Percentiles rank a stretch among this genome's conserved stretches.
Evolutionary conservation across 2,329 filamentous ascomycete species (phyloP).

Genomic region (Sporothrix luriei): DNA sequence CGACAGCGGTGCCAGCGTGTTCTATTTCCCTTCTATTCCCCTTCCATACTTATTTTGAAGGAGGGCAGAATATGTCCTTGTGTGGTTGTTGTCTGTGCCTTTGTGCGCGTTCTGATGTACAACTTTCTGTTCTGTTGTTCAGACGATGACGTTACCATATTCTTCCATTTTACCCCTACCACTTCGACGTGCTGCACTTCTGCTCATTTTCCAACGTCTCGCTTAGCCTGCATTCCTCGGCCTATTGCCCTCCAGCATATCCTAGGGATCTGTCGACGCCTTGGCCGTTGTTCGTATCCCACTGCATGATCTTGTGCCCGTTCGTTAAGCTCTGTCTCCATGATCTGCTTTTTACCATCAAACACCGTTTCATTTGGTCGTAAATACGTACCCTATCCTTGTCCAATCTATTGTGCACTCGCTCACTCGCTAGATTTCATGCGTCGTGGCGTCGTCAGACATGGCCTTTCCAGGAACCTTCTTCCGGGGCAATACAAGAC

Average conservation of each 20-base stretch:
- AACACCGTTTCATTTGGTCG: neutral
- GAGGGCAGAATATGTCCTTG: too few species aligned
- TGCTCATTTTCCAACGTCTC: neutral
- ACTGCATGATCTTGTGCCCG: neutral
- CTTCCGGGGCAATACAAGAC: slow-evolving; percentile 13
- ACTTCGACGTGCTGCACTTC: too few species aligned
- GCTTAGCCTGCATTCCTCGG: slow-evolving; percentile 12
- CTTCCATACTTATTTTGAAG: neutral
- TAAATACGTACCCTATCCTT: neutral
- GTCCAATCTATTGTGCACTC: neutral
- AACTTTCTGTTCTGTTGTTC: too few species aligned
- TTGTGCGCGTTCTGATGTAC: too few species aligned
- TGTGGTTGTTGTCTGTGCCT: too few species aligned
- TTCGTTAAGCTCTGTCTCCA: slow-evolving; percentile 4
- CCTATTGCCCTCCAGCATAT: neutral
- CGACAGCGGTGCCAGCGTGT: neutral
- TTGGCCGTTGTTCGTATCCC: neutral
- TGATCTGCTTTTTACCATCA: neutral
- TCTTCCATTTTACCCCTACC: neutral
- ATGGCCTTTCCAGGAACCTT: slow-evolving; percentile 20
- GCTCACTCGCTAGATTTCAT: neutral
- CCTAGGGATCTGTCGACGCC: neutral
- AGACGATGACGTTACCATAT: too few species aligned
- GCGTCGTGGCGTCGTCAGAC: neutral
- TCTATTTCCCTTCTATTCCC: neutral